Conservation (phyloP, 495 filamentous ascomycete species). For the Usnea hakonensis region DNA sequence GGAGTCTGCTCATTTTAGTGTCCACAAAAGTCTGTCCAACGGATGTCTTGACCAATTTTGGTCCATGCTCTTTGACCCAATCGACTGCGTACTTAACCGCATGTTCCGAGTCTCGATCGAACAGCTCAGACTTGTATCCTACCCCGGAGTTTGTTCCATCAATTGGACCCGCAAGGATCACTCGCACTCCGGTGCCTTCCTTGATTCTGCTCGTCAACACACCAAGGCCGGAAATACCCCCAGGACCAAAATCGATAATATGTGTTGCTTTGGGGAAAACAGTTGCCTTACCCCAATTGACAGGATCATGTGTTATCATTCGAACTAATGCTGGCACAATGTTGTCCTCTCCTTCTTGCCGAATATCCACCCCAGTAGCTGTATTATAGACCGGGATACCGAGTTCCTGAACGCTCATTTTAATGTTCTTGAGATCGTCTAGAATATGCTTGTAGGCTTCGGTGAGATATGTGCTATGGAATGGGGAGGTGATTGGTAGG, state of each 20-base stretch:
- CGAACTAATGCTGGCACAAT: constrained; percentile 77
- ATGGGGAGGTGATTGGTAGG: constrained; percentile 92
- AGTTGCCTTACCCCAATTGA: constrained; percentile 92
- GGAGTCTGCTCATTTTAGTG: constrained; percentile 92
- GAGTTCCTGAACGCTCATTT: constrained; percentile 58
- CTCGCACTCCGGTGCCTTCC: constrained; percentile 91
- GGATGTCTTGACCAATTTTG: constrained; percentile 78
- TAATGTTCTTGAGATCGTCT: constrained; percentile 77
- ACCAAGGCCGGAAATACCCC: constrained; percentile 90
- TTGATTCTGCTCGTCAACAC: constrained; percentile 98
- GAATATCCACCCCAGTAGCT: constrained; percentile 72
- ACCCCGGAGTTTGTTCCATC: constrained; percentile 84
- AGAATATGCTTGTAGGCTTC: constrained; percentile 71
- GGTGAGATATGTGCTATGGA: constrained; percentile 89
- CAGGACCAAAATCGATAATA: constrained; percentile 91
- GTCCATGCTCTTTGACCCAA: constrained; percentile 95
- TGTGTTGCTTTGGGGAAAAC: constrained; percentile 83
- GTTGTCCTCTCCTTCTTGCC: constrained; percentile 51
- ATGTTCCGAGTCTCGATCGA: constrained; percentile 86
- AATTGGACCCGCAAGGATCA: constrained; percentile 86
- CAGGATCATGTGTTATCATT: constrained; percentile 86
- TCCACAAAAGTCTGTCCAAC: constrained; percentile 83
- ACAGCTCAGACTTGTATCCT: constrained; percentile 94
- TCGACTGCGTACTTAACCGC: constrained; percentile 94
- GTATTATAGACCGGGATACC: constrained; percentile 83